phyloP scores from a whole-genome alignment of 805 yeast genomes.

The Candida pseudofarinosa region DNA sequence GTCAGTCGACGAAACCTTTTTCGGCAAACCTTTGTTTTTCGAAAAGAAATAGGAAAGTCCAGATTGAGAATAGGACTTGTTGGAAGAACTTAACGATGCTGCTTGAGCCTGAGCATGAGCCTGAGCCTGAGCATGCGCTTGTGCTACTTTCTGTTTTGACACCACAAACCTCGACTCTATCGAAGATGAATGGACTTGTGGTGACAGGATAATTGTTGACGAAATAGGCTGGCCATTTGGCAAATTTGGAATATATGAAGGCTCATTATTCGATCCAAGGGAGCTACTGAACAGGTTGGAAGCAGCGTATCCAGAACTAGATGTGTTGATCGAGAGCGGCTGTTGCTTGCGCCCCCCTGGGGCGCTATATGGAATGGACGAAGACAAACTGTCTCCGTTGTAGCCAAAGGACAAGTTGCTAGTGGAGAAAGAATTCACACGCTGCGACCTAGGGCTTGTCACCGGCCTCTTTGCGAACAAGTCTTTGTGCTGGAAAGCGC shows the following conservation, averaged over 20 bases:
- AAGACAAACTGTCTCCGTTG: conserved; percentile 44
- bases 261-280: background rate
- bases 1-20: conserved; percentile 33
- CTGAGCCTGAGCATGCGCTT: conserved; percentile 39
- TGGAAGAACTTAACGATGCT: conserved; percentile 33
- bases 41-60: conserved; percentile 49
- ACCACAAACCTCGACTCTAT: conserved; percentile 87
- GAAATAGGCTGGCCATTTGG: conserved; percentile 55
- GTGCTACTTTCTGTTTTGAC: conserved; percentile 69
- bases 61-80: conserved; percentile 41
- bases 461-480: conserved; percentile 18
- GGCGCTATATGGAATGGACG: conserved; percentile 65
- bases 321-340: conserved; percentile 5
- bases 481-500: conserved; percentile 14
- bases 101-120: conserved; percentile 34
- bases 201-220: conserved; percentile 68
- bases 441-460: conserved; percentile 38
- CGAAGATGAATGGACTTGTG: conserved; percentile 52
- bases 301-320: background rate
- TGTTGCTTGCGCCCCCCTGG: conserved; percentile 52
- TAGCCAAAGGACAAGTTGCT: conserved; percentile 30
- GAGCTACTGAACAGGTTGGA: background rate
- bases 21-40: conserved; percentile 33
- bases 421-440: conserved; percentile 38
- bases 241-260: conserved; percentile 43